A percentile compares a stretch with the other conserved stretches of the same genome.
Evolutionary conservation across 371 early-diverging fungal species (phyloP).

Genomic region (Zychaea mexicana): DNA sequence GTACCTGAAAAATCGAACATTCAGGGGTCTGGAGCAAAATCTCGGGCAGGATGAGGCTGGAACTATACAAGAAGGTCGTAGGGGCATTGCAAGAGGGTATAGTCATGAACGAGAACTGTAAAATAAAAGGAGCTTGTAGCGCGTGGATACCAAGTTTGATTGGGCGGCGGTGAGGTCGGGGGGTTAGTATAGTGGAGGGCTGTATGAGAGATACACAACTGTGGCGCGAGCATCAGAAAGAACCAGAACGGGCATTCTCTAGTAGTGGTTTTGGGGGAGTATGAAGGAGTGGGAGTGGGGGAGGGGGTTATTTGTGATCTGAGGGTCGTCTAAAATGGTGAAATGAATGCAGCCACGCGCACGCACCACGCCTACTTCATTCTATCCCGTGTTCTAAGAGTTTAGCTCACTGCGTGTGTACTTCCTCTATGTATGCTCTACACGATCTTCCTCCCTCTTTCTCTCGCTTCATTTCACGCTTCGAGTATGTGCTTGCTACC

Average conservation of each 20-base stretch:
- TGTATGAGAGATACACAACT: background rate
- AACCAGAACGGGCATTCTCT: too few species aligned
- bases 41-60: conserved; percentile 67
- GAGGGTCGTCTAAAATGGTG: conserved; percentile 5
- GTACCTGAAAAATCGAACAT: conserved; percentile 73
- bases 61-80: conserved; percentile 76
- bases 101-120: conserved; percentile 35
- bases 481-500: too few species aligned
- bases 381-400: too few species aligned
- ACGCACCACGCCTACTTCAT: too few species aligned
- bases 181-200: too few species aligned
- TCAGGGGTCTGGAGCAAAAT: conserved; percentile 78
- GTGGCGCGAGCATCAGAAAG: background rate
- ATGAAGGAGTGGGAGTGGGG: background rate
- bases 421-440: too few species aligned
- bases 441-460: too few species aligned
- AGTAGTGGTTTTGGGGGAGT: too few species aligned
- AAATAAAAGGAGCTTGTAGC: too few species aligned
- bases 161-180: too few species aligned
- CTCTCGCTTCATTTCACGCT: too few species aligned
- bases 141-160: background rate
- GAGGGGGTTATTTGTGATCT: background rate
- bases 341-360: conserved; percentile 21
- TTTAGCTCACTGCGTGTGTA: too few species aligned
- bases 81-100: conserved; percentile 90